These are phyloP conservation scores for Tilletia indica DNA, from an alignment of 1,284 basidiomycete species.

Conservation along the genomic window DNA sequence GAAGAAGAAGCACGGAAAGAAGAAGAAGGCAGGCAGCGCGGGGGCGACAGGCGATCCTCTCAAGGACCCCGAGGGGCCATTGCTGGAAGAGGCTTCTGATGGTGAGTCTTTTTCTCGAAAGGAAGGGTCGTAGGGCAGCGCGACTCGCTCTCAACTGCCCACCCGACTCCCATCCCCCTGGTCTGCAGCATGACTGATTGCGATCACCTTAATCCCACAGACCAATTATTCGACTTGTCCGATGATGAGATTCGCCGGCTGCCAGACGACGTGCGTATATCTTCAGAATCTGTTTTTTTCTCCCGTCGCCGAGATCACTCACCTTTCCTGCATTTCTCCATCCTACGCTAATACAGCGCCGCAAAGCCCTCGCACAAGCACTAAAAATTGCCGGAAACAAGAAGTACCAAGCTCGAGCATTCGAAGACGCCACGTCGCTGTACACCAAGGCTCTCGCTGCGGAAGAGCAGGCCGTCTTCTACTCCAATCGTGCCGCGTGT, in stretches of 20 bases:
- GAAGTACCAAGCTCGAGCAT: slow-evolving; percentile 78
- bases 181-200: background rate
- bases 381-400: slow-evolving; percentile 88
- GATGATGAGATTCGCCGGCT: slow-evolving; percentile 45
- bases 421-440: slow-evolving; percentile 71
- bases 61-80: slow-evolving; percentile 35
- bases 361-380: slow-evolving; percentile 70
- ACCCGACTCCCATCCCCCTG: background rate
- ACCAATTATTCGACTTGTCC: slow-evolving; percentile 42
- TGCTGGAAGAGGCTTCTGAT: slow-evolving; percentile 51
- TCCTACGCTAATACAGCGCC: slow-evolving; percentile 62
- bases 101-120: slow-evolving; percentile 1
- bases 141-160: background rate
- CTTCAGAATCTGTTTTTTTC: background rate
- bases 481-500: slow-evolving; percentile 95
- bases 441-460: slow-evolving; percentile 83
- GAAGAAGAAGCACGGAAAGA: slow-evolving; percentile 47
- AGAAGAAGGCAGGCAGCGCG: slow-evolving; percentile 29
- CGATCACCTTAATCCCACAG: slow-evolving; percentile 11
- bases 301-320: background rate
- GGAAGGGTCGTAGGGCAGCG: no score
- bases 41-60: slow-evolving; percentile 22
- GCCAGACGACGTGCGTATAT: slow-evolving; percentile 33
- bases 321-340: slow-evolving; percentile 1
- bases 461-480: slow-evolving; percentile 87